These are phyloP conservation scores for Penicillium expansum DNA, from an alignment of 2,329 filamentous ascomycete genomes.

Conservation along the genomic window DNA sequence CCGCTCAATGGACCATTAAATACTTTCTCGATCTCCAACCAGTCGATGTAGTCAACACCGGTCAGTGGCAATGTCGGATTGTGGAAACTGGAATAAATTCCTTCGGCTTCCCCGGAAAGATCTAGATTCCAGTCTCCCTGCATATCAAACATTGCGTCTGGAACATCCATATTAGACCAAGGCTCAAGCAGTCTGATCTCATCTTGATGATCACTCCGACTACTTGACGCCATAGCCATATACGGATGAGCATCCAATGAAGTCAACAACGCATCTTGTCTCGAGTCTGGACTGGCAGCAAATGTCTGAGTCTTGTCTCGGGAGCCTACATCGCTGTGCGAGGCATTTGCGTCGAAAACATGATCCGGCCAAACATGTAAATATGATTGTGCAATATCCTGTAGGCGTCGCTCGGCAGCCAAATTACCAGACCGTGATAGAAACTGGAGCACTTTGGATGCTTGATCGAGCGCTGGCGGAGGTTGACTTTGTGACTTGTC, in stretches of 20 bases:
- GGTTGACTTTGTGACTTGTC: constrained; percentile 10
- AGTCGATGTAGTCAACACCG: constrained; percentile 22
- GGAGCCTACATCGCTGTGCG: neutral
- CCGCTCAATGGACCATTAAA: constrained; percentile 13
- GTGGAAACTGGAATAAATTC: constrained; percentile 24
- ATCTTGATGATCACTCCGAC: neutral
- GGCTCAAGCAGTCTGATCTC: constrained; percentile 16
- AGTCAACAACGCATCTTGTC: neutral
- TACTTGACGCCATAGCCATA: neutral
- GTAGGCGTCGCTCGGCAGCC: constrained; percentile 19
- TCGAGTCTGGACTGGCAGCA: neutral
- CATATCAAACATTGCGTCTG: constrained; percentile 14
- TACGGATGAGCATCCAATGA: neutral
- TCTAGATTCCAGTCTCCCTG: constrained; percentile 18
- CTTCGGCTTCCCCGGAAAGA: constrained; percentile 19
- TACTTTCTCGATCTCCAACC: constrained; percentile 25
- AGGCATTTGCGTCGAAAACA: neutral
- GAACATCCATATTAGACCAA: constrained; percentile 6
- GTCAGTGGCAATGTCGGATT: constrained; percentile 21
- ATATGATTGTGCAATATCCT: constrained; percentile 20
- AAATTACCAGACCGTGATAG: constrained; percentile 15
- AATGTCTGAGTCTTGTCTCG: neutral
- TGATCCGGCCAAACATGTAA: constrained; percentile 17
- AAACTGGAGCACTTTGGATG: constrained; percentile 17
- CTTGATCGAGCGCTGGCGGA: constrained; percentile 14